Conservation (phyloP, 768 basidiomycete species). For the Phaeotremella fagi region DNA sequence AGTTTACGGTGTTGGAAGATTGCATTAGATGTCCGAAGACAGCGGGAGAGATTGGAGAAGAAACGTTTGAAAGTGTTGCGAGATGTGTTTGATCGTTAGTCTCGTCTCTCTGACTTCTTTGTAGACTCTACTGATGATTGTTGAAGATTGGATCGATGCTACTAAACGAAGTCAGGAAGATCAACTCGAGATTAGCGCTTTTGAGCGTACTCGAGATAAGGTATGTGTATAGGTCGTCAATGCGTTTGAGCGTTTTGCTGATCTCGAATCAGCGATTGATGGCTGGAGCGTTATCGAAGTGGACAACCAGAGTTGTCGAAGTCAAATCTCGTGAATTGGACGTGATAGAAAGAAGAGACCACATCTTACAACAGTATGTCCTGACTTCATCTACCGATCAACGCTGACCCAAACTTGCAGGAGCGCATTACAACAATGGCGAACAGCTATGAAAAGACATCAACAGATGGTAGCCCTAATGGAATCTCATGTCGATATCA, state of each 20-base stretch:
- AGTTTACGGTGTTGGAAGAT: conserved; percentile 22
- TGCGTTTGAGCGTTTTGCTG: neutral
- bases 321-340: conserved; percentile 36
- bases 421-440: conserved; percentile 15
- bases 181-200: neutral
- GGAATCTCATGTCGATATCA: conserved; percentile 10
- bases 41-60: conserved; percentile 13
- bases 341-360: conserved; percentile 16
- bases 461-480: conserved; percentile 4
- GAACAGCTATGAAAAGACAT: neutral
- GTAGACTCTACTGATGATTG: conserved; percentile 1
- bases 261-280: conserved; percentile 14
- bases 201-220: conserved; percentile 5
- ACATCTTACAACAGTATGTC: conserved; percentile 7
- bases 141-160: conserved; percentile 19
- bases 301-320: conserved; percentile 34
- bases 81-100: conserved; percentile 24
- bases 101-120: neutral
- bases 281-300: conserved; percentile 7
- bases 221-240: conserved; percentile 4
- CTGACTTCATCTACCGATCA: neutral
- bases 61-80: conserved; percentile 6
- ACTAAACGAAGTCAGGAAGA: conserved; percentile 8
- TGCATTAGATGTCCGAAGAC: conserved; percentile 5
- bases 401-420: conserved; percentile 2